phyloP scores from a whole-genome alignment of 2,329 filamentous ascomycete species.

The Ambrosiella beaveri region DNA sequence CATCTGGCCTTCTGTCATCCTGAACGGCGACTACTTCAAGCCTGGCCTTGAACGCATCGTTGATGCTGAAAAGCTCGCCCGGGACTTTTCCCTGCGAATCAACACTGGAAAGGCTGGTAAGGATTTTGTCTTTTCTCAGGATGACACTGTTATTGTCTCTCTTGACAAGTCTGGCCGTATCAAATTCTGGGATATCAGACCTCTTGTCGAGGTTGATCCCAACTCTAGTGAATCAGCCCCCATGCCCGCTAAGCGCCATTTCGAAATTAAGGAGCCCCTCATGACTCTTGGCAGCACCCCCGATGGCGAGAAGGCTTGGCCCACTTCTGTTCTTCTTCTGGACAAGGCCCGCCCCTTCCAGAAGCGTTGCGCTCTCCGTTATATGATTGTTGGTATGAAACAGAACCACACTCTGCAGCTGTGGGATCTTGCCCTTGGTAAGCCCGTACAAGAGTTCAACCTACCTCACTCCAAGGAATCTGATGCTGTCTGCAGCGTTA shows the following conservation, averaged over 20 bases:
- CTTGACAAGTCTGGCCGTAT: slow-evolving; percentile 92
- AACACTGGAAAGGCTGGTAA: slow-evolving; percentile 96
- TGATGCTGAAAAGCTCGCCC: slow-evolving; percentile 73
- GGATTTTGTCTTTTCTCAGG: slow-evolving; percentile 94
- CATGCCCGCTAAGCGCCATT: slow-evolving; percentile 36
- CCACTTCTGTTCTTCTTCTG: slow-evolving; percentile 86
- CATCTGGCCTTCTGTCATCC: slow-evolving; percentile 50
- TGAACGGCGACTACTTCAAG: slow-evolving; percentile 46
- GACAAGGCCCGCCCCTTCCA: slow-evolving; percentile 90
- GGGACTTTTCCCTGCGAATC: slow-evolving; percentile 79
- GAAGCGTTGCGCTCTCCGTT: slow-evolving; percentile 77
- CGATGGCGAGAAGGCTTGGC: slow-evolving; percentile 85
- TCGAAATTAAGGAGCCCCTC: slow-evolving; percentile 72
- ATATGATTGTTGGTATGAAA: slow-evolving; percentile 95
- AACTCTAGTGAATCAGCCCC: slow-evolving; percentile 33
- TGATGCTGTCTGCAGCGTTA: slow-evolving; percentile 93
- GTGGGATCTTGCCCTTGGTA: slow-evolving; percentile 90
- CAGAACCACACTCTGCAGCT: slow-evolving; percentile 97
- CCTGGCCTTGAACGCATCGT: slow-evolving; percentile 50
- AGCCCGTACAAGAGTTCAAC: slow-evolving; percentile 93
- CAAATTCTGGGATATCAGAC: slow-evolving; percentile 95
- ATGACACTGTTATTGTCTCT: slow-evolving; percentile 85
- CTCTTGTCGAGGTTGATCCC: slow-evolving; percentile 43
- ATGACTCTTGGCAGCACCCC: slow-evolving; percentile 75
- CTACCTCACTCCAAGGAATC: slow-evolving; percentile 91